Evolutionary conservation across 2,329 filamentous ascomycete genomes (phyloP).

Genomic region (Graphium sp.): DNA sequence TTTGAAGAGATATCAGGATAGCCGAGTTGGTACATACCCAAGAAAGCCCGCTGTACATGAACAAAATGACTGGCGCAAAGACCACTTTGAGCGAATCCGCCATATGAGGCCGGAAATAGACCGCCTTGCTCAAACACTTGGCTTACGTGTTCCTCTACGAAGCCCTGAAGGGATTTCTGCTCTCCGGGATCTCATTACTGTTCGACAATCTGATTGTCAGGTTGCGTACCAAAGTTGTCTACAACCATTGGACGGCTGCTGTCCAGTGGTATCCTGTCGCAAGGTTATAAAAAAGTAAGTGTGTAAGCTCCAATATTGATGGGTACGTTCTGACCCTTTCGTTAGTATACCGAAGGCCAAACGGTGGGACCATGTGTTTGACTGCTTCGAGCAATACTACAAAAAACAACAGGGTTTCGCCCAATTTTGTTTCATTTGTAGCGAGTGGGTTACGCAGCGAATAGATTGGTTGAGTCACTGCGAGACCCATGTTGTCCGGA

Average conservation of each 20-base stretch:
- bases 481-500: too few species aligned
- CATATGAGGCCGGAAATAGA: not conserved
- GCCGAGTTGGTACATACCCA: not conserved
- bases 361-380: too few species aligned
- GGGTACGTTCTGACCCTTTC: too few species aligned
- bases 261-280: too few species aligned
- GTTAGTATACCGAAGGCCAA: too few species aligned
- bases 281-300: too few species aligned
- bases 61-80: not conserved
- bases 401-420: too few species aligned
- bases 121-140: not conserved
- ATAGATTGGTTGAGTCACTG: too few species aligned
- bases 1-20: not conserved
- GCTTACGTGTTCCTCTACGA: not conserved
- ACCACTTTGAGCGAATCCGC: not conserved
- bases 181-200: not conserved
- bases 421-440: too few species aligned
- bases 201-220: not conserved
- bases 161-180: conserved; percentile 1
- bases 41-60: not conserved
- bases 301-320: too few species aligned
- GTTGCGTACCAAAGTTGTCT: not conserved
- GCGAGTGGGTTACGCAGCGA: too few species aligned
- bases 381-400: too few species aligned
- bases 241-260: not conserved